These are phyloP conservation scores for Moricandia arvensis DNA, from an alignment of 345 rosid species.

Conservation along the genomic window DNA sequence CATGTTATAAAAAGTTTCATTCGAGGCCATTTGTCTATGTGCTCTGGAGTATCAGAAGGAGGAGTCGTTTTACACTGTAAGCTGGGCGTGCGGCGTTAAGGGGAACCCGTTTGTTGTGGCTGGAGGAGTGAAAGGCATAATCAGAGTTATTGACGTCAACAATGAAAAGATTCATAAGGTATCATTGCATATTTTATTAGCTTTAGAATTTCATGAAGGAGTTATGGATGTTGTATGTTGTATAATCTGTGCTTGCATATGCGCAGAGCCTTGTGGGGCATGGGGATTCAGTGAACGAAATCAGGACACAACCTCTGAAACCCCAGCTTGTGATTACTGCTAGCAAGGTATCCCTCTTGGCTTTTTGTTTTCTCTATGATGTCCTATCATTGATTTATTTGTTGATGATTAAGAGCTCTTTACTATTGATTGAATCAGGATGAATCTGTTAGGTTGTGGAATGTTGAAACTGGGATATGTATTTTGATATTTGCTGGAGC, in stretches of 20 bases:
- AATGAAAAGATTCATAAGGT: slow-evolving; percentile 87
- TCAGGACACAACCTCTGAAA: slow-evolving; percentile 88
- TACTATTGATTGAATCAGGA: slow-evolving; percentile 24
- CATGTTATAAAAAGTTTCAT: slow-evolving; percentile 18
- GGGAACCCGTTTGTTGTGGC: too few species aligned
- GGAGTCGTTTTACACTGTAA: too few species aligned
- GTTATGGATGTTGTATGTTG: slow-evolving; percentile 11
- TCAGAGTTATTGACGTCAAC: too few species aligned
- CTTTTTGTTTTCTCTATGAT: neutral
- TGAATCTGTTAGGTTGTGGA: too few species aligned
- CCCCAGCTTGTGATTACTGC: slow-evolving; percentile 92
- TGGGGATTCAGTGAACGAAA: slow-evolving; percentile 95
- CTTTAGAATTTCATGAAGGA: slow-evolving; percentile 2
- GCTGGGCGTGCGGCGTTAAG: too few species aligned
- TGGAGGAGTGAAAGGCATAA: too few species aligned
- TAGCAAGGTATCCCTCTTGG: slow-evolving; percentile 54
- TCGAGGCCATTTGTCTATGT: slow-evolving; percentile 44
- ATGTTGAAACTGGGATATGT: too few species aligned
- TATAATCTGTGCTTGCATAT: slow-evolving; percentile 16
- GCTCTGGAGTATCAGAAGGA: too few species aligned
- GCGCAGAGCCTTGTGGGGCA: slow-evolving; percentile 95
- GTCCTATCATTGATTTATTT: slow-evolving; percentile 12
- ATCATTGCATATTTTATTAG: neutral
- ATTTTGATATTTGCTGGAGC: too few species aligned
- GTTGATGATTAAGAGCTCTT: slow-evolving; percentile 22